Conservation (phyloP, 768 basidiomycete genomes). For the Sporobolomyces pararoseus region DNA sequence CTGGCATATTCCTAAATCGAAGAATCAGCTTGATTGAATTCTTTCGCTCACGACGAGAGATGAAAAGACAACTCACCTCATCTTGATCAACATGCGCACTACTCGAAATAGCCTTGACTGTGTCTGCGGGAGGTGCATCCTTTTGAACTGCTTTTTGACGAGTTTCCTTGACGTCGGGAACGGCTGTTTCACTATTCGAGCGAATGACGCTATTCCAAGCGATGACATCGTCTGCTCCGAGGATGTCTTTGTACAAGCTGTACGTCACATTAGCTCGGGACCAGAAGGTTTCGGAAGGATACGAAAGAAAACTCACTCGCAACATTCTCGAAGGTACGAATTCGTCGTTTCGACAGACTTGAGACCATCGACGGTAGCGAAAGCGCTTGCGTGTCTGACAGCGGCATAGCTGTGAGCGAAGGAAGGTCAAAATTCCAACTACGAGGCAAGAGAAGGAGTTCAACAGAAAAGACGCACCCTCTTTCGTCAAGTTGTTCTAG, state of each 20-base stretch:
- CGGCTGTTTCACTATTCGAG: neutral
- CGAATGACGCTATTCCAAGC: slow-evolving; percentile 29
- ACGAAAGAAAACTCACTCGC: slow-evolving; percentile 6
- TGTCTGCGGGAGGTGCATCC: neutral
- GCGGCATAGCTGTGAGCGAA: slow-evolving; percentile 11
- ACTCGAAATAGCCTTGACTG: slow-evolving; percentile 15
- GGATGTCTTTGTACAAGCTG: slow-evolving; percentile 16
- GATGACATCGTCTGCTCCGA: slow-evolving; percentile 25
- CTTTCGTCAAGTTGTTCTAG: slow-evolving; percentile 17
- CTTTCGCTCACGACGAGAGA: neutral
- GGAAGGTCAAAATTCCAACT: too few relatives aligned
- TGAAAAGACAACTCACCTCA: slow-evolving; percentile 5
- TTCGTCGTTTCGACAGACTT: slow-evolving; percentile 12
- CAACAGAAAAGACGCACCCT: slow-evolving; percentile 7
- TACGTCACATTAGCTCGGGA: too few relatives aligned
- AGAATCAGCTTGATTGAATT: neutral
- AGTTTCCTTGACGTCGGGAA: slow-evolving; percentile 4
- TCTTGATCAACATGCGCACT: slow-evolving; percentile 33
- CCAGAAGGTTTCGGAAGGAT: neutral
- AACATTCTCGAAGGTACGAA: slow-evolving; percentile 6
- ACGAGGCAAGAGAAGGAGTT: neutral
- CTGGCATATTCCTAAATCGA: slow-evolving; percentile 12
- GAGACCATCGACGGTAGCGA: neutral
- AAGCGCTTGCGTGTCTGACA: slow-evolving; percentile 6
- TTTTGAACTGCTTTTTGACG: slow-evolving; percentile 12